These are phyloP conservation scores for Calonectria pteridis DNA, from an alignment of 2,329 filamentous ascomycete genomes.

Conservation along the genomic window DNA sequence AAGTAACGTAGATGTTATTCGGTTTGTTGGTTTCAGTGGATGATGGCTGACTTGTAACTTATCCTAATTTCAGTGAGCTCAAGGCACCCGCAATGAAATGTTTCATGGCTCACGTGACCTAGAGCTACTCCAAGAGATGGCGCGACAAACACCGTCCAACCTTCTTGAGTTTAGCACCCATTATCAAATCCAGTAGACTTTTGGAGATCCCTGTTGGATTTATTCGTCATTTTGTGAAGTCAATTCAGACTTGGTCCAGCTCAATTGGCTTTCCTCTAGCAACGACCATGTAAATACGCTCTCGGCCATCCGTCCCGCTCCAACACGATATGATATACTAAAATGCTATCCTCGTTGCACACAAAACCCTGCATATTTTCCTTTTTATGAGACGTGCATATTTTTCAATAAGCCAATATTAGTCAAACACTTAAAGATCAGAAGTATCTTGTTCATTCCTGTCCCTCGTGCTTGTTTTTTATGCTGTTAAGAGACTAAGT, in stretches of 20 bases:
- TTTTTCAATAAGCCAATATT: neutral
- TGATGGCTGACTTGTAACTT: neutral
- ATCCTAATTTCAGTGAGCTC: neutral
- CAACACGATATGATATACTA: neutral
- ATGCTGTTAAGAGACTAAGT: neutral
- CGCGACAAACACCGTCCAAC: neutral
- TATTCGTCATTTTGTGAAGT: neutral
- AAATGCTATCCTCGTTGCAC: neutral
- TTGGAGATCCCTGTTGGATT: neutral
- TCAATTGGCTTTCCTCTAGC: neutral
- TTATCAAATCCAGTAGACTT: neutral
- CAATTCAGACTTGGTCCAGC: neutral
- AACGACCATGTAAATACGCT: neutral
- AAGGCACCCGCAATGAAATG: constrained; percentile 4
- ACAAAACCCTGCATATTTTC: too few relatives aligned
- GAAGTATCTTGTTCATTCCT: neutral
- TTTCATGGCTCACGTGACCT: neutral
- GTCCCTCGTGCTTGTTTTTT: neutral
- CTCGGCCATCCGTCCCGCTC: neutral
- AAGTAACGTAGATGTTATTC: constrained; percentile 1
- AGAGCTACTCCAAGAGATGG: neutral
- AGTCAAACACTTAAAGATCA: neutral
- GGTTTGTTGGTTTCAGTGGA: neutral
- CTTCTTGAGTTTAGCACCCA: neutral
- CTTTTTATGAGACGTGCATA: neutral